Evolutionary conservation across 169 alveolate genomes (phyloP), one percentile per base, ranked within the genome.

Genomic region (Babesia caballi): DNA sequence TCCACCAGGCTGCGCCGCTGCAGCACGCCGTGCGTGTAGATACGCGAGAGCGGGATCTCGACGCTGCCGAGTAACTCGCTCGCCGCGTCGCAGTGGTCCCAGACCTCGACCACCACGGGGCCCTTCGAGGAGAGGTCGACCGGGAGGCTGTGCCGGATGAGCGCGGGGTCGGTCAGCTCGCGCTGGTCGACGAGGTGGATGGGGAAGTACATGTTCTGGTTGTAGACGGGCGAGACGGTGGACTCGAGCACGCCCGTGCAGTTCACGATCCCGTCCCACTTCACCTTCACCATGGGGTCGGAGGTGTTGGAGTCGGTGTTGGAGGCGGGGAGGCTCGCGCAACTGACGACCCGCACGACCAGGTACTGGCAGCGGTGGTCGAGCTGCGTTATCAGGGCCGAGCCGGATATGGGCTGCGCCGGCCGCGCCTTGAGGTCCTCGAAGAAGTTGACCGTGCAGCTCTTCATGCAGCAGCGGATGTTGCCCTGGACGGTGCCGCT

Each of bases 251-350:
- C 78, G n/a, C 87, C 81, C 21, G 93, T 74, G 32, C 78, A 88
- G 27, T 83, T 88, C 12, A 85, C 90, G 12, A 91, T 91, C 2
- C 95, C 95, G 65, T 91, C 95, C 95, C 95, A 91, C 49, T 74
- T 91, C 44, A 91, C 94, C 87, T 91, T 90, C 33, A 91, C 94
- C 71, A 85, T 76, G 36, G 93, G 91, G 49, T 91, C 94, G 17
- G 93, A 85, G 25, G 91, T 87, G 65, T 91, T 88, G 11, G 93
- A 54, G 51, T 89, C 94, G 2, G 90, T 71, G 66, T 90, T 91
- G 28, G 93, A 84, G 9, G 92, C 88, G 17, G 94, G 92, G 41
- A 91, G 78, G 46, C 80, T 83, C 38, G 91, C 94, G 50, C 94
- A 90, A n/a, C 87, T 90, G 14, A 91, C 63, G 32, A 91, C 57